Conservation (phyloP, 2,329 filamentous ascomycete species). For the Phialocephala subalpina region DNA sequence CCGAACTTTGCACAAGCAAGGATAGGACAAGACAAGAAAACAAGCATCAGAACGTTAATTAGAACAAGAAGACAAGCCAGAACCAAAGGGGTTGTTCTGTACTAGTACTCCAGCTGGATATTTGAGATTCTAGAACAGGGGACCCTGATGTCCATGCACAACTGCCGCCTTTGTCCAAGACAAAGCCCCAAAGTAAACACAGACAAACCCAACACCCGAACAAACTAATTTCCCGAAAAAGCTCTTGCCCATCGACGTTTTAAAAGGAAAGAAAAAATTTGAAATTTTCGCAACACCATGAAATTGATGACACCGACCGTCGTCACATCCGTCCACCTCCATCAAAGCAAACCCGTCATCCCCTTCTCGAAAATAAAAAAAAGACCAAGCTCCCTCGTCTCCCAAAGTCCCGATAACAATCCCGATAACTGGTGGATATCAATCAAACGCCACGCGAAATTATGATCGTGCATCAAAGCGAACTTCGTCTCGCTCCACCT, state of each 20-base stretch:
- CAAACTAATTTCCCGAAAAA: neutral
- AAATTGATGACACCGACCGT: neutral
- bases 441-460: neutral
- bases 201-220: neutral
- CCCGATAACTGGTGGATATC: too few relatives aligned
- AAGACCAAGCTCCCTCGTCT: constrained; percentile 5
- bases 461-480: neutral
- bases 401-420: neutral
- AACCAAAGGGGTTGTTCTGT: neutral
- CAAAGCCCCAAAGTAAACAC: neutral
- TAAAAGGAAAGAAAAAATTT: neutral
- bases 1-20: neutral
- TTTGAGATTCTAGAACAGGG: neutral
- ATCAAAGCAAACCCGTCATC: neutral
- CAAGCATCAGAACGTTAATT: too few relatives aligned
- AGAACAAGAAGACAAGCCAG: neutral
- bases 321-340: neutral
- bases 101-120: neutral
- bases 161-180: neutral
- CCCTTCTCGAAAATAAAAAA: neutral
- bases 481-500: neutral
- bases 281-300: neutral
- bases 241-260: neutral
- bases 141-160: neutral
- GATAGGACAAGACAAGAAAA: neutral